Conservation (phyloP, 352 stramenopile species). For the Phytophthora syringae region DNA sequence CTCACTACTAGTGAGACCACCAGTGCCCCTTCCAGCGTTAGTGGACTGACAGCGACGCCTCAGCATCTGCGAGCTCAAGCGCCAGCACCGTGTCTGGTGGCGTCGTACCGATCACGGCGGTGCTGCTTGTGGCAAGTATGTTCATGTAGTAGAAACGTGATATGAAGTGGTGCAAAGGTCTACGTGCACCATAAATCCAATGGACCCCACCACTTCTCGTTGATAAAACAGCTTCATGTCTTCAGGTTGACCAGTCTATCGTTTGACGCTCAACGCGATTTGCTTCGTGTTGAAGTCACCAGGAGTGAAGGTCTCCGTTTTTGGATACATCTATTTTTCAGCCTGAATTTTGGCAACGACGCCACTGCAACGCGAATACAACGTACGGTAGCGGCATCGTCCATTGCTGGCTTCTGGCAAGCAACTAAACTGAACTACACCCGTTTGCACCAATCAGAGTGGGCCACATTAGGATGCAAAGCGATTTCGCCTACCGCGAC, state of each 20-base stretch:
- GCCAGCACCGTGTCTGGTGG: background rate
- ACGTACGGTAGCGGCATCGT: too few relatives aligned
- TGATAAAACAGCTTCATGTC: too few relatives aligned
- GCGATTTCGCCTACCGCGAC: too few relatives aligned
- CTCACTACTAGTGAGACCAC: too few relatives aligned
- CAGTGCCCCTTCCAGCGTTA: slow-evolving; percentile 1
- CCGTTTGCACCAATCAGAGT: too few relatives aligned
- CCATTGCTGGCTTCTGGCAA: too few relatives aligned
- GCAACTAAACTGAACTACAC: too few relatives aligned
- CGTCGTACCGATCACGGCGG: background rate
- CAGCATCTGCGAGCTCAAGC: background rate
- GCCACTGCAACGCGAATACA: too few relatives aligned
- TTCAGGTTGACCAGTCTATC: too few relatives aligned
- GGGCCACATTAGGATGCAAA: background rate
- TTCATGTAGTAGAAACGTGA: background rate
- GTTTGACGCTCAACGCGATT: background rate
- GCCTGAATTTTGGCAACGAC: background rate
- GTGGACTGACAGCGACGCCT: background rate
- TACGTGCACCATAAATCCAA: too few relatives aligned
- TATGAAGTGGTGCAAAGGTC: background rate
- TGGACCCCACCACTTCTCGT: too few relatives aligned
- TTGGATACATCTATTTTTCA: background rate
- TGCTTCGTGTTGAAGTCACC: background rate
- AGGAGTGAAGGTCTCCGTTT: background rate
- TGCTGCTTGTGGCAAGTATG: background rate